Evolutionary conservation across 129 eudicot species (phyloP), one percentile per base, ranked within the genome.

Genomic region (Tagetes patula): DNA sequence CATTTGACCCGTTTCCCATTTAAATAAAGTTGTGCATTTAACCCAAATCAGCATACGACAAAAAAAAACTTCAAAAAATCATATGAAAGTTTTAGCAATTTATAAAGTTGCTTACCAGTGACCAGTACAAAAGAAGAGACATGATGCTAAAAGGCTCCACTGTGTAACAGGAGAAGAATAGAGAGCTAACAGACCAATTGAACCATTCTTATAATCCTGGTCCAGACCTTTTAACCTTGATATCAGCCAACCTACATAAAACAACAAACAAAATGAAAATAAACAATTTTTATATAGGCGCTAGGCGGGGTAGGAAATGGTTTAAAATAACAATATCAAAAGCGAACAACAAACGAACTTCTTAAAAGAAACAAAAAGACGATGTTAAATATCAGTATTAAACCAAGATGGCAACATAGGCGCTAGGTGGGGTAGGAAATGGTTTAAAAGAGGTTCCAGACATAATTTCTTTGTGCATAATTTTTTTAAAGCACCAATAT

Each of bases 111-210:
- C 86, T 79, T 88, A 94, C 98, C 99, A 95, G 33, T 90, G 99
- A 65, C 96, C 99, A 9, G 89, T 88, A 84, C 87, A 79, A 77
- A 95, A 95, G 82, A 95, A 90, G 11, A 95, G 84, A 78, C 88
- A 86, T 31, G 92, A 79, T 30, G 87, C 94, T 31, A 95, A 82
- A 76, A 95, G 88, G 85, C 89, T 86, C 99, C 99, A 95, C 76
- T 88, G 91, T 58, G 89, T 87, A 52, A 85, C 84, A 43, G 96
- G 84, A 32, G 84, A 82, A 80, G 92, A 78, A 75, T 87, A 85
- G n/a, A 71, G 54, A 52, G 82, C 72, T 50, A 90, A 72, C 69
- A 71, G 70, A 62, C 82, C 82, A 49, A 48, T 54, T 64, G 37
- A 39, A 38, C 64, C 75, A 62, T 66, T 75, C 71, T 77, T 56